These are phyloP conservation scores for Cadophora sp. DNA, from an alignment of 2,329 filamentous ascomycete species.

Conservation along the genomic window DNA sequence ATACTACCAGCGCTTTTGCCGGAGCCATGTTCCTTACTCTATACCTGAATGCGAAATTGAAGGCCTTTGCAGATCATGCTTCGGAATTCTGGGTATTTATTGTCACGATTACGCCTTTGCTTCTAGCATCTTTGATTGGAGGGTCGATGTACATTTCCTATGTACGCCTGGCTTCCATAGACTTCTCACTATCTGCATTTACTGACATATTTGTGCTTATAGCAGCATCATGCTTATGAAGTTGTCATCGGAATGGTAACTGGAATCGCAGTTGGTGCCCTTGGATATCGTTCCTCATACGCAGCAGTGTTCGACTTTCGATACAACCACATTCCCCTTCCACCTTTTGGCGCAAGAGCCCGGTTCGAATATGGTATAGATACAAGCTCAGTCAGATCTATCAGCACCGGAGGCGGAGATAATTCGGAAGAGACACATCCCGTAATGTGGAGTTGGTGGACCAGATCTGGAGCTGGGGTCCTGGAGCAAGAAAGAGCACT, in stretches of 20 bases:
- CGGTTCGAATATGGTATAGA: constrained; percentile 20
- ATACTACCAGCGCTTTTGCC: constrained; percentile 74
- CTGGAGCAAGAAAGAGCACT: constrained; percentile 15
- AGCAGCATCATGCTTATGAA: constrained; percentile 78
- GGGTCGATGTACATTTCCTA: constrained; percentile 65
- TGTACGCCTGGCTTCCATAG: constrained; percentile 25
- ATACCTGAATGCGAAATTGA: constrained; percentile 79
- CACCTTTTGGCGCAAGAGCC: constrained; percentile 18
- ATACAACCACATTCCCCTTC: constrained; percentile 52
- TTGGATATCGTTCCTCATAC: constrained; percentile 69
- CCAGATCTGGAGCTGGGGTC: background rate
- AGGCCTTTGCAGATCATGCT: constrained; percentile 74
- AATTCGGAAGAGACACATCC: constrained; percentile 12
- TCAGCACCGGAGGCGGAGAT: background rate
- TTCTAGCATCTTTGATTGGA: constrained; percentile 69
- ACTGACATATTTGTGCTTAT: background rate
- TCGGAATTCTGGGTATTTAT: constrained; percentile 75
- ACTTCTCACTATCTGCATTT: background rate
- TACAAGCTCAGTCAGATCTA: background rate
- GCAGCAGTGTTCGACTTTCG: constrained; percentile 72
- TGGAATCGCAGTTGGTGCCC: constrained; percentile 67
- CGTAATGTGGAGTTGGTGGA: constrained; percentile 28
- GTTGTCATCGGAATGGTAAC: constrained; percentile 67
- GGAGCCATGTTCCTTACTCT: constrained; percentile 72
- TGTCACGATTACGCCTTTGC: constrained; percentile 65